These are phyloP conservation scores for Fraxinus excelsior DNA, from an alignment of 257 asterid genomes.

Conservation along the genomic window DNA sequence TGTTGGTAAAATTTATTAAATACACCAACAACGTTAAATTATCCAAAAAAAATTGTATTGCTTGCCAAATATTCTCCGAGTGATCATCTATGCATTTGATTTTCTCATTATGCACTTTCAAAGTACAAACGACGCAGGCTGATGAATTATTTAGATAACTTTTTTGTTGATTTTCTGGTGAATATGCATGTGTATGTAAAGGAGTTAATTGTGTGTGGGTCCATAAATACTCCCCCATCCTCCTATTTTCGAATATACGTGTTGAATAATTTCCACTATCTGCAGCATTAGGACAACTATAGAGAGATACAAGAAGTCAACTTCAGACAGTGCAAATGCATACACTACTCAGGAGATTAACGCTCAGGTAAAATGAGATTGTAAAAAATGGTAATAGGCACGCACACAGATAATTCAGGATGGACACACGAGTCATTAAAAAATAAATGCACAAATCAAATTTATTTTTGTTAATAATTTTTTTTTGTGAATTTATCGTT, in stretches of 20 bases:
- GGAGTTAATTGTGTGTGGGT: neutral
- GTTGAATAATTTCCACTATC: neutral
- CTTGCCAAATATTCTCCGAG: no score
- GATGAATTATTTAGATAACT: neutral
- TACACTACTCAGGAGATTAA: constrained; percentile 82
- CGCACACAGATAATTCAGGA: neutral
- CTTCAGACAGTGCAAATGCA: constrained; percentile 56
- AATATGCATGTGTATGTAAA: neutral
- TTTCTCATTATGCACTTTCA: no score
- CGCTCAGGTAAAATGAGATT: constrained; percentile 54
- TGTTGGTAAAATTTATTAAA: no score
- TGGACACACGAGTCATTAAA: neutral
- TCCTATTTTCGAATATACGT: neutral
- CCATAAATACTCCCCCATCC: neutral
- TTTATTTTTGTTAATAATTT: no score
- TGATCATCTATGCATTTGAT: no score
- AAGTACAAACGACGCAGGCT: neutral
- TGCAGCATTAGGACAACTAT: constrained; percentile 71
- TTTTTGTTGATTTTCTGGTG: neutral
- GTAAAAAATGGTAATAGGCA: neutral
- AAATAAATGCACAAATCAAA: neutral
- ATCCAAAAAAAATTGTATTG: no score
- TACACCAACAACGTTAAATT: no score
- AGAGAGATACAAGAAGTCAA: constrained; percentile 75
- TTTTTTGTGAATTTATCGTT: neutral